Base-by-base conservation (phyloP, 805 yeast genomes). In the Lipomyces kockii region DNA sequence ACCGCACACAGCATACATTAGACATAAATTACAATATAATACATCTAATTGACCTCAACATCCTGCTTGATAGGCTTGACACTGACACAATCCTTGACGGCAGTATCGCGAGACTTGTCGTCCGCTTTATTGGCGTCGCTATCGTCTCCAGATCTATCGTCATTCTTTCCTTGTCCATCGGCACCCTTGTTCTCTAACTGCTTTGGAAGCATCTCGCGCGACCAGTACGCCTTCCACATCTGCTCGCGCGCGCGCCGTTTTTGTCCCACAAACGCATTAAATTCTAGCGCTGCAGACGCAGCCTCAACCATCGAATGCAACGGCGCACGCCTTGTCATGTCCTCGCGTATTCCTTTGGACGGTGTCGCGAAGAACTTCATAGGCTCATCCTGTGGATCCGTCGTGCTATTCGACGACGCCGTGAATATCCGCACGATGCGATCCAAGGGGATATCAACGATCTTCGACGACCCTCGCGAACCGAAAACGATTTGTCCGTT, bases 191-290 rank as follows among this genome's bases (percentile, higher is more conserved):
- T 43, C 20, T 43, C 49, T 8, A 7, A 43, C 22, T 43, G 22
- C 20, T 43, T 43, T 43, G 9, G 3, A 17, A n/a, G 11, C 55
- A 22, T 4, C 32, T 52, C 29, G 17, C 25, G 55, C 32, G 55
- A n/a, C 82, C 82, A 80, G 71, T 73, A 79, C 37, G 68, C 64
- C 32, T 71, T 64, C 81, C 81, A 80, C 64, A 71, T 66, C 56
- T 66, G 62, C 22, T 67, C 61, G 29, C 82, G 74, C 54, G 62
- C 61, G n/a, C 58, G 51, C n/a, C 81, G 75, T 65, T 72, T 73
- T n/a, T 29, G 53, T 37, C 72, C 73, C 22, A 79, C 60, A 57
- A 70, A 76, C 60, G 72, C 70, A 62, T 73, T 71, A 66, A 74
- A 76, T 61, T 73, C 74, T 27, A 70, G 54, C 12, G 71, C 75